phyloP scores from a whole-genome alignment of 768 basidiomycete genomes.

The Omphalotus guepiniiformis region DNA sequence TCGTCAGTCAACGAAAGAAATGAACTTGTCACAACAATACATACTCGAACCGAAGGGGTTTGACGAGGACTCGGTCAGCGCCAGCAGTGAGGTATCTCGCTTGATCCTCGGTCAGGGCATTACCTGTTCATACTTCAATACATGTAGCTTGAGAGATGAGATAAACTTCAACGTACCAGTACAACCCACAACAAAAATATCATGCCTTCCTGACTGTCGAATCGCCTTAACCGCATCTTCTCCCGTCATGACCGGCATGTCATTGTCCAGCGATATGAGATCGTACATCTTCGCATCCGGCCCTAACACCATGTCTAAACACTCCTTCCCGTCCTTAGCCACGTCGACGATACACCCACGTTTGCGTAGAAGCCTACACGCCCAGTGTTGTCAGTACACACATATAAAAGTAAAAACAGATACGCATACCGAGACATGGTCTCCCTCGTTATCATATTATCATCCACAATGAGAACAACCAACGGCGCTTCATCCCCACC shows the following conservation, averaged over 20 bases:
- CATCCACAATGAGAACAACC: slow-evolving; percentile 27
- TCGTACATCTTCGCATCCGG: slow-evolving; percentile 22
- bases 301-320: slow-evolving; percentile 29
- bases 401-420: background rate
- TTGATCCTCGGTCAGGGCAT: slow-evolving; percentile 25
- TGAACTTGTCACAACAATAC: too few relatives aligned
- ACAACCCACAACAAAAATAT: slow-evolving; percentile 27
- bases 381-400: background rate
- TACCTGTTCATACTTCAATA: slow-evolving; percentile 8
- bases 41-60: slow-evolving; percentile 19
- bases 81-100: slow-evolving; percentile 22
- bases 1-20: background rate
- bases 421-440: slow-evolving; percentile 9
- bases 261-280: slow-evolving; percentile 33
- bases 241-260: slow-evolving; percentile 29
- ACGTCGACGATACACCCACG: slow-evolving; percentile 31
- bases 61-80: slow-evolving; percentile 19
- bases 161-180: too few relatives aligned
- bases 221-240: slow-evolving; percentile 30
- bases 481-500: slow-evolving; percentile 14
- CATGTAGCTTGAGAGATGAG: too few relatives aligned
- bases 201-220: slow-evolving; percentile 25
- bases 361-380: slow-evolving; percentile 26
- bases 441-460: slow-evolving; percentile 32
- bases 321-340: slow-evolving; percentile 33